Conservation (phyloP, 345 rosid species). For the Eucalyptus erythrocorys region DNA sequence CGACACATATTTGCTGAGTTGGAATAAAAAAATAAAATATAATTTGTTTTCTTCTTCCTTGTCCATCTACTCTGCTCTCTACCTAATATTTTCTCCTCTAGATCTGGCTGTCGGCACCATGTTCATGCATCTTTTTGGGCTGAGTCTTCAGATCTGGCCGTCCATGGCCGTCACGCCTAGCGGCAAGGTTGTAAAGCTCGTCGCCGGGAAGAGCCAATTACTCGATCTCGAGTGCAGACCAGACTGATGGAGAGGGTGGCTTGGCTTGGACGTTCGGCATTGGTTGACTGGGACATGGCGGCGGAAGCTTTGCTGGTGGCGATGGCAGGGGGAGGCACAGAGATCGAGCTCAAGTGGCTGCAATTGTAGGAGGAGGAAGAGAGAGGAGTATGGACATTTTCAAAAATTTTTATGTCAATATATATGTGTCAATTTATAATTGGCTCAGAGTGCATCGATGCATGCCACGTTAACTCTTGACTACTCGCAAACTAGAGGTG, state of each 20-base stretch:
- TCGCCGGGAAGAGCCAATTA: background rate
- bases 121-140: background rate
- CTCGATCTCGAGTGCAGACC: background rate
- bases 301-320: background rate
- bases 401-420: background rate
- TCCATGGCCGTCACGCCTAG: background rate
- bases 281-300: background rate
- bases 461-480: background rate
- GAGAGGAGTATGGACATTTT: background rate
- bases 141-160: background rate
- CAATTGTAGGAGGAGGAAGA: background rate
- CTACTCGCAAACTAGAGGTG: fast-evolving
- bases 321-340: background rate
- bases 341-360: background rate
- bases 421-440: background rate
- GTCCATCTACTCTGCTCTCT: background rate
- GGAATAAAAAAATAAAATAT: background rate
- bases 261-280: background rate
- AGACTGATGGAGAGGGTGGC: background rate
- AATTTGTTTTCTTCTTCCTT: background rate
- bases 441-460: background rate
- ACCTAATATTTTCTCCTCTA: background rate
- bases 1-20: background rate
- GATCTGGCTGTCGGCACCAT: background rate
- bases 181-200: background rate